Base-by-base conservation (phyloP, 2,329 filamentous ascomycete species). In the Fusarium succisae region DNA sequence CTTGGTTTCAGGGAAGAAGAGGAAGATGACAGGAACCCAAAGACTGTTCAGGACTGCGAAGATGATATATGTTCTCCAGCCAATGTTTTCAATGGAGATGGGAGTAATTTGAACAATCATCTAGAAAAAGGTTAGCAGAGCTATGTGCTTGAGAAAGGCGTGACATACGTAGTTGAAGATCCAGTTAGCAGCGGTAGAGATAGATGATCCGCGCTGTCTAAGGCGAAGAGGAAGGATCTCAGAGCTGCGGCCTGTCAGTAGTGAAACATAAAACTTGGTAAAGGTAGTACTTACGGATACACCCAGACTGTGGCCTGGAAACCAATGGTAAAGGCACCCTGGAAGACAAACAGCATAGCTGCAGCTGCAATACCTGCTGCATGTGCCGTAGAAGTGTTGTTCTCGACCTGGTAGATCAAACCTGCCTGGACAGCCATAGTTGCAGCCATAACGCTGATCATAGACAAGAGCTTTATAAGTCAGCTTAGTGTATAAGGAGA, bases 1-100 rank as follows among this genome's bases (percentile, higher is more conserved):
- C 54, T 84, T 84, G 1, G 86, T 87, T 69, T 87, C 86, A 1
- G 85, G 85, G 72, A 84, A 87, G 77, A 86, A 86, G 64, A 85
- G 81, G 70, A 82, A 87, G 7, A 87, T 69, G 6, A 76, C 26
- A 7, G 74, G 74, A 2, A 76, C 64, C 55, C 59, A 76, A 6
- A 63, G 43, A 11, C 67, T 28, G 32, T 76, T 76, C 5, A 88
- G 83, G 12, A 85, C 82, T 6, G 87, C 86, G 77, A 88, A 91
- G 68, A 84, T 85, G 61, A 84, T 82, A 2, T 84, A 91, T 9
- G 86, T 86, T 24, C 85, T 85, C 76, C 83, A 88, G 18, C 81
- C 82, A 12, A 84, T 89, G 28, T 87, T 86, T 2, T 73, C 67
- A 32, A 75, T 75, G 2, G 73, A 72, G 12, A 75, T 73, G 5